A percentile compares a stretch with the other conserved stretches of the same genome.
phyloP scores from a whole-genome alignment of 257 asterid genomes.

The Scutellaria minor region DNA sequence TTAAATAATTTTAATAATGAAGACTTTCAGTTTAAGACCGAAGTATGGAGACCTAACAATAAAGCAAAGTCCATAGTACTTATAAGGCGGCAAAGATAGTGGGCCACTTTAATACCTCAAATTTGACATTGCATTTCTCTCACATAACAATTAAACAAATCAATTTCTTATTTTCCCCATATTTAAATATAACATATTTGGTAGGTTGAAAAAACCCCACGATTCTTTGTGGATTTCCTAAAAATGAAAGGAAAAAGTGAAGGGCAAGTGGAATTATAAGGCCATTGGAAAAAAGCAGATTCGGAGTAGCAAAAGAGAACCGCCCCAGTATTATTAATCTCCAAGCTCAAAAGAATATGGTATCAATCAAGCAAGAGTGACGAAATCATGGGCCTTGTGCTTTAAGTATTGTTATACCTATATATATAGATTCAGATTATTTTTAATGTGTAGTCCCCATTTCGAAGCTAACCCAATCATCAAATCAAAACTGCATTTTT shows the following conservation, averaged over 20 bases:
- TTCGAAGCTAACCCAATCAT: conserved; percentile 1
- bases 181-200: too few species aligned
- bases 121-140: not conserved
- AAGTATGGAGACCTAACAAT: not conserved
- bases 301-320: conserved; percentile 26
- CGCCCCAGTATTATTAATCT: conserved; percentile 33
- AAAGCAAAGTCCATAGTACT: conserved; percentile 18
- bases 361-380: conserved; percentile 17
- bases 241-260: not conserved
- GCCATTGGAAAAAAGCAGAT: conserved; percentile 34
- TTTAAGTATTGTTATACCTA: conserved; percentile 34
- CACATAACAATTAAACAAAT: too few species aligned
- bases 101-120: conserved; percentile 6
- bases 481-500: conserved; percentile 34
- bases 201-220: too few species aligned
- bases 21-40: not conserved
- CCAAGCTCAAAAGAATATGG: not conserved
- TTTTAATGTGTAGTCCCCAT: conserved; percentile 34
- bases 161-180: too few species aligned
- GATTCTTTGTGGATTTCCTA: too few species aligned
- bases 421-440: conserved; percentile 10
- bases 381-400: conserved; percentile 39
- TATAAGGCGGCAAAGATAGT: not conserved
- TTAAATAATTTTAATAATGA: not conserved
- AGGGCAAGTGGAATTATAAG: conserved; percentile 28